Conservation (phyloP, 495 filamentous ascomycete genomes). For the Tuber umbilicatum region DNA sequence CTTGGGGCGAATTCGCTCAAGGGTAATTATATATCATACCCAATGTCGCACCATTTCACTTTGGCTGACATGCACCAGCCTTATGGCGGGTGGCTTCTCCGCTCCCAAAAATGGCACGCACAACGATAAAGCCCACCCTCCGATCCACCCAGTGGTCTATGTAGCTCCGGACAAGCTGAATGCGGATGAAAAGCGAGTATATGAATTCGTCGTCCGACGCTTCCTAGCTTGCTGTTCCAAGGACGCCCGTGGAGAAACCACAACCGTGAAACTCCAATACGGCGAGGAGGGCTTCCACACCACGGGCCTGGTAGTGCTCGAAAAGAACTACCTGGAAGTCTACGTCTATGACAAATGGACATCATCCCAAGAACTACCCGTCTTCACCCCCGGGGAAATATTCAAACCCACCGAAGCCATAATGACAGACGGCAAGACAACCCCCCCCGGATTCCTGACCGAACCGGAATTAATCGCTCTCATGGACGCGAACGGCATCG, state of each 20-base stretch:
- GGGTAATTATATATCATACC: constrained; percentile 42
- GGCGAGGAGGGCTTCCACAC: constrained; percentile 76
- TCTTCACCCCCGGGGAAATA: constrained; percentile 65
- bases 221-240: constrained; percentile 96
- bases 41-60: neutral
- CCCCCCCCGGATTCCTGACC: constrained; percentile 75
- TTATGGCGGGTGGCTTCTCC: constrained; percentile 71
- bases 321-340: constrained; percentile 88
- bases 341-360: constrained; percentile 96
- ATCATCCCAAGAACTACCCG: constrained; percentile 72
- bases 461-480: constrained; percentile 95
- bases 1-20: constrained; percentile 80
- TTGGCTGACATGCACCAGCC: constrained; percentile 44
- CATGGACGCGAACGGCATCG: constrained; percentile 98
- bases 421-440: constrained; percentile 80
- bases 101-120: constrained; percentile 74
- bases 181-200: constrained; percentile 65
- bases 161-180: constrained; percentile 57
- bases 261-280: constrained; percentile 76
- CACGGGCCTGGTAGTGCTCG: constrained; percentile 75
- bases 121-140: constrained; percentile 94
- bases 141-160: constrained; percentile 87
- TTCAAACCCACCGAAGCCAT: constrained; percentile 87
- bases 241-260: constrained; percentile 77
- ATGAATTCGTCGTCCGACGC: constrained; percentile 88